phyloP scores from a whole-genome alignment of 75 land plant species.

The Pseudotsuga menziesii region DNA sequence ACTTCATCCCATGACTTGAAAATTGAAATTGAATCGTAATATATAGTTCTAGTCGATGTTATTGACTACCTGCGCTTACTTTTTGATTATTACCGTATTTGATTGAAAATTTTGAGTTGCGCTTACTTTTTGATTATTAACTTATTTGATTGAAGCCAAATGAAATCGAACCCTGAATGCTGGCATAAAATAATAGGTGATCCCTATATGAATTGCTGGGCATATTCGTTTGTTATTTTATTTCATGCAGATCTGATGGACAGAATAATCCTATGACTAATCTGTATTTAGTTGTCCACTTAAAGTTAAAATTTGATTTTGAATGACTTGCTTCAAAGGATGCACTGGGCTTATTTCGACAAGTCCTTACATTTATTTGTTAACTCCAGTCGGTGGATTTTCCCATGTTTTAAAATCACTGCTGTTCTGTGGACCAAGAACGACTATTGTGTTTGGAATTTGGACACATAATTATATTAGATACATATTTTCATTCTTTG shows the following conservation, averaged over 20 bases:
- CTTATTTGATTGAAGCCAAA: neutral
- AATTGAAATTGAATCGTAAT: neutral
- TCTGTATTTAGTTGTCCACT: neutral
- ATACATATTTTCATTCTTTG: neutral
- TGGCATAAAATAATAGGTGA: neutral
- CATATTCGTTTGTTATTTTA: neutral
- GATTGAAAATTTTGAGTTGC: neutral
- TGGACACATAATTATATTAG: neutral
- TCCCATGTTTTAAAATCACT: neutral
- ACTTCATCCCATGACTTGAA: neutral
- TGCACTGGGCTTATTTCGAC: neutral
- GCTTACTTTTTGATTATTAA: neutral
- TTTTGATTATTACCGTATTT: neutral
- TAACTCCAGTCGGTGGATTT: neutral
- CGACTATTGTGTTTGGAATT: neutral
- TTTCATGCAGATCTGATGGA: neutral
- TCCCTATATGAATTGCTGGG: neutral
- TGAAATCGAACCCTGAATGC: neutral
- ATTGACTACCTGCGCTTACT: neutral
- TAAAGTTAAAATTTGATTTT: neutral
- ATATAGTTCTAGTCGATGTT: neutral
- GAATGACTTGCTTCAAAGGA: neutral
- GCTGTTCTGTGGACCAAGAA: neutral
- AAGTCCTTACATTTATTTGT: neutral
- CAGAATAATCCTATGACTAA: neutral